phyloP scores from a whole-genome alignment of 257 asterid genomes.

The Solanum bukasovii region DNA sequence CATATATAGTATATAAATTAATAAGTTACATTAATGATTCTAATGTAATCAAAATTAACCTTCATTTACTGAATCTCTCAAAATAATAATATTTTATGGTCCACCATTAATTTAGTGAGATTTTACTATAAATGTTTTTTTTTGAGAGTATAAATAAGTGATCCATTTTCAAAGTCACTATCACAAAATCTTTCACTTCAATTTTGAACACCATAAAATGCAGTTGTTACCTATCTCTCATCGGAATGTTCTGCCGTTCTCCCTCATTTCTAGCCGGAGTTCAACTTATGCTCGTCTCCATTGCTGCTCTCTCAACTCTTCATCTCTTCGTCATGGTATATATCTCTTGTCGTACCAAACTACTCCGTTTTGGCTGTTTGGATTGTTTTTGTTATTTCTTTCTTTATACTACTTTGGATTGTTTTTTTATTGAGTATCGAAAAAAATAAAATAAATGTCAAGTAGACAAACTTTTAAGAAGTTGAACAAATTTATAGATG shows the following conservation, averaged over 20 bases:
- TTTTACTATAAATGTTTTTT: not conserved
- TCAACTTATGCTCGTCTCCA: not conserved
- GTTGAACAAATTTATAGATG: too few species aligned
- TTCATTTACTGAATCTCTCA: too few species aligned
- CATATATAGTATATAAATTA: too few species aligned
- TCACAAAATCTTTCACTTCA: not conserved
- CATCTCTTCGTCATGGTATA: conserved; percentile 25
- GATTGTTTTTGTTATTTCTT: too few species aligned
- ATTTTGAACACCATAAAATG: conserved; percentile 8
- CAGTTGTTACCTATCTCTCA: conserved; percentile 21
- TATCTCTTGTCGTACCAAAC: not conserved
- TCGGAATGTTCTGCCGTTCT: conserved; percentile 8
- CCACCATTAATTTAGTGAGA: too few species aligned
- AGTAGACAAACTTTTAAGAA: too few species aligned
- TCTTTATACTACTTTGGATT: too few species aligned
- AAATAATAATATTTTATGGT: too few species aligned
- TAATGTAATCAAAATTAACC: too few species aligned
- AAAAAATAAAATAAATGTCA: too few species aligned
- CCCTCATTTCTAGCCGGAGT: conserved; percentile 10
- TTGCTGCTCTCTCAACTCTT: conserved; percentile 8
- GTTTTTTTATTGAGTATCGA: too few species aligned
- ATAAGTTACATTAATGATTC: too few species aligned
- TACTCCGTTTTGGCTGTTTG: not conserved
- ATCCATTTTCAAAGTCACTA: not conserved
- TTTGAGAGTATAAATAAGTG: not conserved